A percentile compares a stretch with the other conserved stretches of the same genome.
phyloP scores from a whole-genome alignment of 208 protist species.

The Sergeia podlipaevii region DNA sequence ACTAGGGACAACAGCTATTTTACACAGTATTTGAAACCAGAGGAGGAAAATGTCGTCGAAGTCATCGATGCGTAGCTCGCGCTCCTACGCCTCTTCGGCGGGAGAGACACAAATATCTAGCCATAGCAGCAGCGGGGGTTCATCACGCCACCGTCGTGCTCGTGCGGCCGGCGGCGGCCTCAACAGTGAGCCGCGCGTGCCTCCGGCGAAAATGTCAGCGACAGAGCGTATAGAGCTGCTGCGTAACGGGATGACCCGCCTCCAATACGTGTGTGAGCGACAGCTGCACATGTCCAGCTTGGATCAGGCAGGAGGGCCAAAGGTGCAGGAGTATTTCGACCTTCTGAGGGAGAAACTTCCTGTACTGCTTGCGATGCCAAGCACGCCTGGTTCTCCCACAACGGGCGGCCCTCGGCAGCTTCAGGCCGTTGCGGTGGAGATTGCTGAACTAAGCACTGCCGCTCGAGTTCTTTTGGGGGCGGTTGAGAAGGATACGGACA shows the following conservation, averaged over 20 bases:
- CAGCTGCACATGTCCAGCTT: conserved; percentile 54
- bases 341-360: conserved; percentile 42
- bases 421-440: conserved; percentile 43
- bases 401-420: conserved; percentile 52
- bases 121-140: conserved; percentile 33
- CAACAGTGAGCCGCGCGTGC: conserved; percentile 33
- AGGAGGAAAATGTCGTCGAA: conserved; percentile 51
- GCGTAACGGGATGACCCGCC: conserved; percentile 67
- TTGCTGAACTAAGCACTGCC: conserved; percentile 14
- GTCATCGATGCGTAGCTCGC: conserved; percentile 44
- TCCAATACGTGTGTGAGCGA: conserved; percentile 75
- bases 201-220: conserved; percentile 64
- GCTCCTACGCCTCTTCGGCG: conserved; percentile 48
- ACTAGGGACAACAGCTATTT: too few species aligned
- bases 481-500: conserved; percentile 16
- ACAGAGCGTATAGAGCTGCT: conserved; percentile 68
- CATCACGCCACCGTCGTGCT: conserved; percentile 38
- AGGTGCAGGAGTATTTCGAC: conserved; percentile 47
- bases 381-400: conserved; percentile 29
- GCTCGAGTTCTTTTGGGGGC: conserved; percentile 13
- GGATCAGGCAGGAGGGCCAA: conserved; percentile 56
- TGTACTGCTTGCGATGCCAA: conserved; percentile 56
- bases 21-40: too few species aligned
- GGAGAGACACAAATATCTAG: conserved; percentile 45
- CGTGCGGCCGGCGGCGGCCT: conserved; percentile 11